A percentile compares a stretch with the other conserved stretches of the same genome.
phyloP scores from a whole-genome alignment of 106 monocot genomes.

The Agapanthus africanus region DNA sequence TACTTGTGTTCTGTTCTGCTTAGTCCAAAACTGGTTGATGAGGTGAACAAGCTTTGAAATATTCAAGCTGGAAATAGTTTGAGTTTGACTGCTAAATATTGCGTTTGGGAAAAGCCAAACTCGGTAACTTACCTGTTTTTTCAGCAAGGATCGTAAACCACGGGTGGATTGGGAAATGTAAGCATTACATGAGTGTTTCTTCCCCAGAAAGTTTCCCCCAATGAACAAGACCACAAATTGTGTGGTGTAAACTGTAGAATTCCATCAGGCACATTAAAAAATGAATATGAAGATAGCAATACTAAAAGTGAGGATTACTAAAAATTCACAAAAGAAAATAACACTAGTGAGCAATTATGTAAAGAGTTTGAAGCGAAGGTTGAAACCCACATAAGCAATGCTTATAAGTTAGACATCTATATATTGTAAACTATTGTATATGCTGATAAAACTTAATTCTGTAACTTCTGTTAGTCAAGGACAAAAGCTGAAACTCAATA shows the following conservation, averaged over 20 bases:
- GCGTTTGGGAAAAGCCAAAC: neutral
- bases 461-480: neutral
- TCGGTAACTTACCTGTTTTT: slow-evolving; percentile 61
- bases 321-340: neutral
- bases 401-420: neutral
- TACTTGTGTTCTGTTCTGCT: neutral
- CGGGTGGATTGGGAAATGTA: slow-evolving; percentile 77
- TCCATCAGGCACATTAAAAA: neutral
- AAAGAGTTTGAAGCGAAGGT: neutral
- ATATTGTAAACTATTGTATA: neutral
- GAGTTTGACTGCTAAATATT: neutral
- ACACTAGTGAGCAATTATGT: neutral
- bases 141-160: slow-evolving; percentile 73
- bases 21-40: neutral
- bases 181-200: slow-evolving; percentile 59
- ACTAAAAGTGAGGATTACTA: neutral
- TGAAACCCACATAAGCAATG: neutral
- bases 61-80: neutral
- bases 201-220: slow-evolving; percentile 35
- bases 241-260: slow-evolving; percentile 60
- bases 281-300: neutral
- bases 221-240: slow-evolving; percentile 76
- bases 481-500: neutral
- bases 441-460: neutral
- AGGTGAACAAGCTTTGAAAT: neutral